Base-by-base conservation (phyloP, 805 yeast species). In the Starmerella ratchasimensis region DNA sequence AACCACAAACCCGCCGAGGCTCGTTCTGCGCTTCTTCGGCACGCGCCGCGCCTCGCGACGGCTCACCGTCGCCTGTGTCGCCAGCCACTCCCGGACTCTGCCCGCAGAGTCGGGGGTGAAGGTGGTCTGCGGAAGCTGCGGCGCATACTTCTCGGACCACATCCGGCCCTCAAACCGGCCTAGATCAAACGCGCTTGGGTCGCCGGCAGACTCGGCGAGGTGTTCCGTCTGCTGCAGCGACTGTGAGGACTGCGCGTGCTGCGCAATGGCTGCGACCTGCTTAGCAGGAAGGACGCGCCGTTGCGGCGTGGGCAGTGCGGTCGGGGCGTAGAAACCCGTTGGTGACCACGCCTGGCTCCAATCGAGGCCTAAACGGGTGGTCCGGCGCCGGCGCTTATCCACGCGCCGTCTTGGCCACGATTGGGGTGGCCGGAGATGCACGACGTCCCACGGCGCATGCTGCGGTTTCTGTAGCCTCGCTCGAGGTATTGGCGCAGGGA, bases 61-160 rank as follows among this genome's bases (percentile, higher is more conserved):
- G n/a, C n/a, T n/a, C n/a, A n/a, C n/a, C n/a, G n/a, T n/a, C n/a
- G n/a, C n/a, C 24, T 42, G 44, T 4, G 17, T 13, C 9, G 24
- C 14, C 10, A 46, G 33, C 53, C 53, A 49, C 3, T 26, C 19
- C 2, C 27, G 24, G 1, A 39, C 31, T 3, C 22, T 18, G 7
- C 20, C 10, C 6, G 46, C 41, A 3, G 38, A 28, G 3, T 25
- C 31, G 4, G 44, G 36, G 3, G 14, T 11, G 16, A 35, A 14
- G 17, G 38, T 42, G 6, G 18, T 23, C 3, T 13, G 17, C 16
- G 43, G 24, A 6, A 17, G 24, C 13, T 14, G 13, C 21, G 57
- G 57, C 0, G 53, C 48, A 25, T 50, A 51, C 33, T 50, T 47
- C 8, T 43, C 31, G n/a, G 43, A 34, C 61, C 61, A 54, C 43